Evolutionary conservation across 169 alveolate species (phyloP).

Genomic region (Cardiosporidium cionae): DNA sequence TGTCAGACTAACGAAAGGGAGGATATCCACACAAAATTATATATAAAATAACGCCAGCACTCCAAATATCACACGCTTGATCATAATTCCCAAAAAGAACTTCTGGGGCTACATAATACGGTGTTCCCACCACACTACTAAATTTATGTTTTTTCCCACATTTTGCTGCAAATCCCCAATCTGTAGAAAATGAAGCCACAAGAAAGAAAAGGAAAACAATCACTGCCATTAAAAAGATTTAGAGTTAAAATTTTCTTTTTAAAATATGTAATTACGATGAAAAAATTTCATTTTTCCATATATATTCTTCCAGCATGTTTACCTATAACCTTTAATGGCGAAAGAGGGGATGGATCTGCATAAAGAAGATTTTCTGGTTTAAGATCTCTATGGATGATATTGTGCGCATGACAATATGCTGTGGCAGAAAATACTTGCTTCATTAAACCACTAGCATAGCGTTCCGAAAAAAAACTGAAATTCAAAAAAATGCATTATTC

Average conservation of each 20-base stretch:
- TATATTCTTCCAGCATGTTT: too few species aligned
- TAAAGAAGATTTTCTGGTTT: constrained; percentile 73
- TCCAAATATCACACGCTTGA: constrained; percentile 87
- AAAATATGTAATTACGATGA: too few species aligned
- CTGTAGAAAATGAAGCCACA: too few species aligned
- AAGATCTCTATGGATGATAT: constrained; percentile 77
- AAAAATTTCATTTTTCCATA: too few species aligned
- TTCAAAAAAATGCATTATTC: too few species aligned
- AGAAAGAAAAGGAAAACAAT: too few species aligned
- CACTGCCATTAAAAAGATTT: too few species aligned
- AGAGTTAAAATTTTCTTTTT: too few species aligned
- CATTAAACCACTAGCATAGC: constrained; percentile 76
- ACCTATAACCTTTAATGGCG: constrained; percentile 20
- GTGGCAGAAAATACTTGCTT: constrained; percentile 80
- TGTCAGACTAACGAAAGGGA: constrained; percentile 66
- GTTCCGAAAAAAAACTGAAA: constrained; percentile 70
- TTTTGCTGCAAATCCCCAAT: constrained; percentile 84
- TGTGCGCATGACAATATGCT: constrained; percentile 75
- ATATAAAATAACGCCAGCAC: constrained; percentile 80
- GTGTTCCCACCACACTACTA: constrained; percentile 77
- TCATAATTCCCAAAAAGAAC: constrained; percentile 83
- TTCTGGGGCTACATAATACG: constrained; percentile 95
- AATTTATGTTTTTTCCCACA: constrained; percentile 72
- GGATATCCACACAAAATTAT: constrained; percentile 72
- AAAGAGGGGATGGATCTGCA: constrained; percentile 27